Percentiles rank a stretch among this genome's conserved stretches.
Conservation (phyloP, 257 asterid genomes). For the Jacaranda copaia region DNA sequence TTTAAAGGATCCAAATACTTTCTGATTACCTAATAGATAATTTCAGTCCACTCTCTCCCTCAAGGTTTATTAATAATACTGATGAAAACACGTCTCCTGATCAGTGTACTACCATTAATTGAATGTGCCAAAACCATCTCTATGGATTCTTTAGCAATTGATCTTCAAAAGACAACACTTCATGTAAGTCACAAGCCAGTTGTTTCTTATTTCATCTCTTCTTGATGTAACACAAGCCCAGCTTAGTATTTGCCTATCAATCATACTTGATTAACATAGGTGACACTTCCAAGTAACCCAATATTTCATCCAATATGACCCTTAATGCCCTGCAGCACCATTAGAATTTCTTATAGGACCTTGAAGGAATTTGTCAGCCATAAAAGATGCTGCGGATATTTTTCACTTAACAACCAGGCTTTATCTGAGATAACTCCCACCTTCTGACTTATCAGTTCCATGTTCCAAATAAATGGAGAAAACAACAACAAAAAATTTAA, state of each 20-base stretch:
- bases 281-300: not conserved
- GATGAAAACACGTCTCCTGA: not conserved
- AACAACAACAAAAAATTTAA: slow-evolving; percentile 1
- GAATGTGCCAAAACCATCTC: slow-evolving; percentile 7
- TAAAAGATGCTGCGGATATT: not conserved
- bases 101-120: not conserved
- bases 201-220: not conserved
- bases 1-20: slow-evolving; percentile 3
- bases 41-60: not conserved
- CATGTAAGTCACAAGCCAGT: not conserved
- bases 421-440: slow-evolving; percentile 11
- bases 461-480: slow-evolving; percentile 10
- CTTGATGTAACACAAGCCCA: not conserved
- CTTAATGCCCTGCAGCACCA: no score
- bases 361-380: not conserved
- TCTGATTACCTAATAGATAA: not conserved
- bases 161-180: not conserved
- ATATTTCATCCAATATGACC: no score
- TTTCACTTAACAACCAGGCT: slow-evolving; percentile 10
- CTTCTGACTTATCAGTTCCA: slow-evolving; percentile 16
- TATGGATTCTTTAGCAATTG: not conserved
- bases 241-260: slow-evolving; percentile 9
- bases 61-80: not conserved
- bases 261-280: not conserved
- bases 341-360: not conserved